Base-by-base conservation (phyloP, 768 basidiomycete species). In the Suillus occidentalis region DNA sequence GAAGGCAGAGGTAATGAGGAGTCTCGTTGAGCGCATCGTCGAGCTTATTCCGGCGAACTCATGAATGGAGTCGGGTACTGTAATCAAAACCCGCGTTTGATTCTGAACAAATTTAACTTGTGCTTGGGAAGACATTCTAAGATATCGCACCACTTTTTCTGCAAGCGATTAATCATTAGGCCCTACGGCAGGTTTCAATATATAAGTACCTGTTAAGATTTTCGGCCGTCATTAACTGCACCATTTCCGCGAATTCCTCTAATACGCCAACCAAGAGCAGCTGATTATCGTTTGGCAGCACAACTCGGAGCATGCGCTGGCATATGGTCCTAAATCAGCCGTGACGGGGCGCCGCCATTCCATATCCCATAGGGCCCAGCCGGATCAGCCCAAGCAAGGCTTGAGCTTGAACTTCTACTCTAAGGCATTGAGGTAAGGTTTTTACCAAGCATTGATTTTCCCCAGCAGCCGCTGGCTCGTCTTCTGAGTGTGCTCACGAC, bases 1-100 rank as follows among this genome's bases (percentile, higher is more conserved):
- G 71, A 92, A 91, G 75, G 90, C 87, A 4, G 87, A 89, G 37
- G 81, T 88, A 40, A 87, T 96, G 86, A 85, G 85, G 75, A 76
- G 74, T 60, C 76, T 96, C 47, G 92, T 96, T 10, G 86, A 85
- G 65, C 81, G 77, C 69, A 83, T 94, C 20, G 85, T 91, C 14
- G 83, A 83, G 61, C 74, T 78, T 13, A 69, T 78, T 45, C 73
- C 58, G 6, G 25, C 6, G 12, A 59, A 42, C 25, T 59, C 25
- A 4, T 59, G 39, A 58, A 40, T 25, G 22, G 14, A 57, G 36
- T 37, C 14, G 56, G 55, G 25, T 39, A 53, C 34, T 34, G 53
- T 55, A 55, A n/a, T 55, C 10, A 9, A n/a, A 36, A n/a, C 53
- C 18, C 31, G n/a, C 18, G 6, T 53, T 34, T 34, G 52, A 34